A percentile compares a stretch with the other conserved stretches of the same genome.
These are phyloP conservation scores for Achaetomium macrosporum DNA, from an alignment of 2,329 filamentous ascomycete species.

Conservation along the genomic window DNA sequence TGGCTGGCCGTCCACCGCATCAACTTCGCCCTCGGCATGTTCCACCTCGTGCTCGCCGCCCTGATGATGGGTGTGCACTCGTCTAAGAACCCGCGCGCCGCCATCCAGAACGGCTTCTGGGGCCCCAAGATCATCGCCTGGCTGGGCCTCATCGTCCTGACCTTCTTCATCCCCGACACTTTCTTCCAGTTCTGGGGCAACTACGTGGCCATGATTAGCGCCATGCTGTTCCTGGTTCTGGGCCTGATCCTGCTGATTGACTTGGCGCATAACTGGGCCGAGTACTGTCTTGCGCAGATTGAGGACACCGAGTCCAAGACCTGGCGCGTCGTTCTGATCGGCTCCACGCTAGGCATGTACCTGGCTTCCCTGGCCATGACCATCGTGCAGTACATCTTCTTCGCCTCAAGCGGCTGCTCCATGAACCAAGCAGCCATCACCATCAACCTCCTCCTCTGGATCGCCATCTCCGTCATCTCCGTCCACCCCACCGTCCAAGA, in stretches of 20 bases:
- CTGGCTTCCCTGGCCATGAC: constrained; percentile 87
- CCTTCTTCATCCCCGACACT: constrained; percentile 88
- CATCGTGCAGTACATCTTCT: constrained; percentile 95
- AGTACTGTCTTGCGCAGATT: constrained; percentile 91
- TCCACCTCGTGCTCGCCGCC: constrained; percentile 81
- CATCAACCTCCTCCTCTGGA: constrained; percentile 80
- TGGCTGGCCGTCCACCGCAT: constrained; percentile 96
- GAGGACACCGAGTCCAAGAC: constrained; percentile 77
- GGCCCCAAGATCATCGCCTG: constrained; percentile 90
- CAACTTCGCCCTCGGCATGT: constrained; percentile 93
- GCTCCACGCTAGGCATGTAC: constrained; percentile 92
- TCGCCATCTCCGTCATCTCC: constrained; percentile 75
- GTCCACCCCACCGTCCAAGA: constrained; percentile 88
- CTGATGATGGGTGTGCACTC: constrained; percentile 81
- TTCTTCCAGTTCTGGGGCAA: constrained; percentile 97
- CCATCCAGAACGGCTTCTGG: constrained; percentile 98
- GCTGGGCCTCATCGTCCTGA: constrained; percentile 79
- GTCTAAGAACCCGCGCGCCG: constrained; percentile 80
- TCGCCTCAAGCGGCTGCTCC: constrained; percentile 70
- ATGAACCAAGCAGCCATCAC: constrained; percentile 98
- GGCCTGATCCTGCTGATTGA: constrained; percentile 91
- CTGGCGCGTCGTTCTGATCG: constrained; percentile 84
- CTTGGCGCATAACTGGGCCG: constrained; percentile 92
- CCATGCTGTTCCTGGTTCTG: constrained; percentile 88
- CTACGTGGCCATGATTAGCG: constrained; percentile 81